Evolutionary conservation across 169 alveolate genomes (phyloP), one percentile per base, ranked within the genome.

Genomic region (Cryptosporidium parvum): DNA sequence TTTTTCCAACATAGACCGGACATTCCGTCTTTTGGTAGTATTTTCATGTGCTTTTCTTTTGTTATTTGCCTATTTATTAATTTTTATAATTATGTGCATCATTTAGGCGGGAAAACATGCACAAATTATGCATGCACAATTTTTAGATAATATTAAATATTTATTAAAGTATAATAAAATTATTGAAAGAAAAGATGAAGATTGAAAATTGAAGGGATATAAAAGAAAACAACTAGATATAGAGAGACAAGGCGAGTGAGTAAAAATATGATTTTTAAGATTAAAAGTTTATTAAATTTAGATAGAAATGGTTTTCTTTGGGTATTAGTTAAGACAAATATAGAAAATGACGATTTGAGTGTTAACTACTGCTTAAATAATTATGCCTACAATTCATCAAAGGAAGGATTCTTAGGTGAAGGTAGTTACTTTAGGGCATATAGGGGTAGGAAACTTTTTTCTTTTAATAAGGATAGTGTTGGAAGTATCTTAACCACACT

Each of bases 341-440:
- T 16, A 29, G 21, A 33, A 48, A 29, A 44, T 42, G 16, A 29
- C 14, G 80, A 65, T 26, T 9, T 18, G 69, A 42, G 69, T 23
- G 56, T 45, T 29, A 7, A 31, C 26, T 80, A 29, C 31, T 80
- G 89, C 39, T 42, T 80, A 26, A 80, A 80, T 42, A 65, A 59
- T 31, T 80, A 80, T 44, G 59, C 67, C 14, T 80, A 80, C 53
- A 75, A 80, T 51, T 42, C 75, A n/a, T 61, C 89, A 37, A 80
- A 45, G 39, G 89, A 80, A 12, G 89, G 89, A 61, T 80, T 80
- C 29, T 80, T 80, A 44, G 89, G 89, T 14, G 80, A 80, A 42
- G 89, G 89, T 59, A 80, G 89, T 39, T 80, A 45, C 70, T 80
- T 80, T 80, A 58, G 89, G 35, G 89, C 89, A 26, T 80, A 62